phyloP scores from a whole-genome alignment of 1,139 yeast genomes.

The Saccharomyces hybrid region DNA sequence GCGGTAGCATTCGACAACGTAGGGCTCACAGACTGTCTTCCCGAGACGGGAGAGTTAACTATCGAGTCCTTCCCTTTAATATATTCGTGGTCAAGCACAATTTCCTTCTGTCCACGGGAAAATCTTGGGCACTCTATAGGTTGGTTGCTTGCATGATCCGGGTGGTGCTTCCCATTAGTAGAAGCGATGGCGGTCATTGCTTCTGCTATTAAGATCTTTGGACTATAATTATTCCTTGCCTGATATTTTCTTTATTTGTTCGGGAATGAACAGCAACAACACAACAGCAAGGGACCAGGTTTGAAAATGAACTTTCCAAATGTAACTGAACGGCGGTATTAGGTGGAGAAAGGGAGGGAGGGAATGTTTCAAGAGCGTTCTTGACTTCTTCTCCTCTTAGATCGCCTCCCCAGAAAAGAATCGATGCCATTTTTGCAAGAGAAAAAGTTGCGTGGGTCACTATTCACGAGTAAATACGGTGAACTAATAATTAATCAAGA shows the following conservation, averaged over 20 bases:
- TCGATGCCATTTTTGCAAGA: conserved; percentile 1
- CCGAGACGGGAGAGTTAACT: not conserved
- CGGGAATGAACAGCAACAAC: not conserved
- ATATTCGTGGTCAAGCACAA: not conserved
- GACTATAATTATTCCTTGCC: not conserved
- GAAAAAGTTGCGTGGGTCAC: not conserved
- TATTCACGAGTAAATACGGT: not conserved
- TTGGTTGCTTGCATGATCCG: not conserved
- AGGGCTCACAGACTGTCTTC: not conserved
- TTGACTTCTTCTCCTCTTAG: not conserved
- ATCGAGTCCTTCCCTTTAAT: not conserved
- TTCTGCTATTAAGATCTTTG: not conserved
- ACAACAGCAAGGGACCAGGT: not conserved
- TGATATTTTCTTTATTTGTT: not conserved
- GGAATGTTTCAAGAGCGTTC: not conserved
- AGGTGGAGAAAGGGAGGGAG: not conserved
- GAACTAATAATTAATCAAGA: not conserved
- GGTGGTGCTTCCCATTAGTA: not conserved
- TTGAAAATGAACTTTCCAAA: not conserved
- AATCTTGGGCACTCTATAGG: not conserved
- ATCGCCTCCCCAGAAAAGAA: not conserved
- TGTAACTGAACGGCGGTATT: not conserved
- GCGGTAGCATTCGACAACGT: conserved; percentile 10
- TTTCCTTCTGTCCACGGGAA: not conserved
- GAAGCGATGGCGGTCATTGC: not conserved